phyloP scores from a whole-genome alignment of 2,329 filamentous ascomycete species.

The Penicillium crustosum region DNA sequence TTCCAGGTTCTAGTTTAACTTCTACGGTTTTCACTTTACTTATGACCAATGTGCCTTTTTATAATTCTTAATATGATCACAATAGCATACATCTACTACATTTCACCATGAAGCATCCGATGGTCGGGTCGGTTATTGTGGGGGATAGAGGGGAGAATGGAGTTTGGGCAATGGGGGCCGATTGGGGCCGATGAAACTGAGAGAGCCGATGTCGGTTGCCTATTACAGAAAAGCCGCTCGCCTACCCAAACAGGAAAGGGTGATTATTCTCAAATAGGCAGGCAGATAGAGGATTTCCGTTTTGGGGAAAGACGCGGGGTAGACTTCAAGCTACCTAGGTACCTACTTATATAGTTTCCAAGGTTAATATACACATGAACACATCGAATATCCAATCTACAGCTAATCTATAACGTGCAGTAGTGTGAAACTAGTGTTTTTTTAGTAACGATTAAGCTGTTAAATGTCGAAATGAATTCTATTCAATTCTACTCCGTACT shows the following conservation, averaged over 20 bases:
- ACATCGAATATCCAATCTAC: not conserved
- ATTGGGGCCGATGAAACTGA: not conserved
- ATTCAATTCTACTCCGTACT: not conserved
- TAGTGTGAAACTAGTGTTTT: not conserved
- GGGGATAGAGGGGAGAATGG: not conserved
- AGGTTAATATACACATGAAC: too few species aligned
- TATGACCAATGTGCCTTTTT: not conserved
- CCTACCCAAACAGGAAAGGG: not conserved
- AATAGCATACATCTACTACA: not conserved
- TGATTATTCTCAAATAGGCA: not conserved
- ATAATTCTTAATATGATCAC: not conserved
- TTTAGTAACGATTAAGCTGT: not conserved
- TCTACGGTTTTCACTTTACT: not conserved
- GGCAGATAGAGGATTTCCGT: not conserved
- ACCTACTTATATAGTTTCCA: too few species aligned
- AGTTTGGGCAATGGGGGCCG: not conserved
- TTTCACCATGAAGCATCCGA: not conserved
- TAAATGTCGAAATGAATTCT: not conserved
- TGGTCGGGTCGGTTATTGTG: not conserved
- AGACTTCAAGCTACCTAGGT: not conserved
- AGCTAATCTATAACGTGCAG: not conserved
- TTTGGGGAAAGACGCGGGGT: not conserved
- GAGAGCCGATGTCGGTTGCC: slow-evolving; percentile 1
- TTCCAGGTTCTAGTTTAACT: not conserved
- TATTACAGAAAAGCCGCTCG: not conserved